Evolutionary conservation across 2,329 filamentous ascomycete species (phyloP).

Genomic region (Fusarium compactum): DNA sequence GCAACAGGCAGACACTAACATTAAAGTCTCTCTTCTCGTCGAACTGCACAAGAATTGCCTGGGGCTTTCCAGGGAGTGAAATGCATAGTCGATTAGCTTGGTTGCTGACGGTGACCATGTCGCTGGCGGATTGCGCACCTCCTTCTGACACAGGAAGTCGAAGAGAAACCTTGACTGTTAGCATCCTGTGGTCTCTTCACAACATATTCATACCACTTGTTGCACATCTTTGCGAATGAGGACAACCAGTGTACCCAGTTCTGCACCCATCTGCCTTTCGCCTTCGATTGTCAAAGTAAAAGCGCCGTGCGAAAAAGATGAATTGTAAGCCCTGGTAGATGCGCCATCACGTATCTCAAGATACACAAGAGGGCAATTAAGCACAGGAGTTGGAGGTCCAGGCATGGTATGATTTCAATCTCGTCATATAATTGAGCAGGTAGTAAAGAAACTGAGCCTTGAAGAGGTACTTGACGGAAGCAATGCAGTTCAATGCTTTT

Average conservation of each 20-base stretch:
- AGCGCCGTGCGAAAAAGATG: conserved; percentile 29
- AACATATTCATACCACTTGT: conserved; percentile 42
- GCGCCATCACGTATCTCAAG: conserved; percentile 48
- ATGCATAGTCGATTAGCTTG: conserved; percentile 43
- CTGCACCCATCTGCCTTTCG: conserved; percentile 30
- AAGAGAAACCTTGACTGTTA: conserved; percentile 47
- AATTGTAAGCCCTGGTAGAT: conserved; percentile 40
- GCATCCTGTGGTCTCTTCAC: not conserved
- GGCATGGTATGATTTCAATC: conserved; percentile 40
- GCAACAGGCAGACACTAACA: conserved; percentile 49
- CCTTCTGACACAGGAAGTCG: conserved; percentile 46
- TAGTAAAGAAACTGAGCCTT: not conserved
- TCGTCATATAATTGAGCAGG: not conserved
- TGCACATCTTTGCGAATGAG: conserved; percentile 43
- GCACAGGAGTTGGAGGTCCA: conserved; percentile 48
- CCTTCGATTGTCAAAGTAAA: conserved; percentile 50
- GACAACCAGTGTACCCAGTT: conserved; percentile 43
- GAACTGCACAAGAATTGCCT: conserved; percentile 48
- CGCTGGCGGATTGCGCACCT: conserved; percentile 3
- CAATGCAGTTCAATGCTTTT: not conserved
- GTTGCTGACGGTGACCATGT: conserved; percentile 43
- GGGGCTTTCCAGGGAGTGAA: conserved; percentile 41
- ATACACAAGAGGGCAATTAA: conserved; percentile 46
- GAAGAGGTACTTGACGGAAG: not conserved
- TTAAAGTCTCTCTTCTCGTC: conserved; percentile 51